These are phyloP conservation scores for Dictyostelium purpureum DNA, from an alignment of 78 protist genomes.

Conservation along the genomic window DNA sequence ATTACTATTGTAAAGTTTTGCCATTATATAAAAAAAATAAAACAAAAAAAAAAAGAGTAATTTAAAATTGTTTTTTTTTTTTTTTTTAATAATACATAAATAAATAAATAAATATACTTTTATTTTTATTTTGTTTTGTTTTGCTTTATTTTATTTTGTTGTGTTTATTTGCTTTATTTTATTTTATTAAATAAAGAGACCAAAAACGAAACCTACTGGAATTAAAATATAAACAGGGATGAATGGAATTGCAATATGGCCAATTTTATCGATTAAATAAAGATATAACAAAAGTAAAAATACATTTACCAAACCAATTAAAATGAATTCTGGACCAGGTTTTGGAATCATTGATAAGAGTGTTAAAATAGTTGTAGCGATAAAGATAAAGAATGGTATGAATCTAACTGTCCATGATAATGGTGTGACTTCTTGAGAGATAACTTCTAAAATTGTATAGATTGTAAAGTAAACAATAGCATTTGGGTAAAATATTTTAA, in stretches of 20 bases:
- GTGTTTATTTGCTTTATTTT: background rate
- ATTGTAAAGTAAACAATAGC: background rate
- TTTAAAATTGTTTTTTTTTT: no score
- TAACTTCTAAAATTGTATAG: background rate
- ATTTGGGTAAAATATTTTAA: background rate
- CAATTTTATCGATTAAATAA: background rate
- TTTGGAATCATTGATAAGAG: background rate
- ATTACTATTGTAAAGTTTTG: no score
- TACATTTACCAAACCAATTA: background rate
- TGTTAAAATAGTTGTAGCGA: background rate
- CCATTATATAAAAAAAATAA: background rate
- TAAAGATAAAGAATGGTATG: slow-evolving; percentile 37
- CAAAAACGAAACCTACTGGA: background rate
- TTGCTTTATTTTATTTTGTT: background rate
- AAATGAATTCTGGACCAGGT: background rate
- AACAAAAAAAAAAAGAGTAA: no score
- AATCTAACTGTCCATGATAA: slow-evolving; percentile 10
- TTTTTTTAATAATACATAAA: no score
- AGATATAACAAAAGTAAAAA: background rate
- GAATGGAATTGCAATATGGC: background rate
- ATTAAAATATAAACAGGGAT: background rate
- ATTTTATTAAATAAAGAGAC: background rate
- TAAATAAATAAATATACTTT: background rate
- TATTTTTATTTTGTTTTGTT: background rate
- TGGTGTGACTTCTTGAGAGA: background rate